A percentile compares a stretch with the other conserved stretches of the same genome.
Evolutionary conservation across 108 stramenopile genomes (phyloP).

Genomic region (Skeletonema costatum): DNA sequence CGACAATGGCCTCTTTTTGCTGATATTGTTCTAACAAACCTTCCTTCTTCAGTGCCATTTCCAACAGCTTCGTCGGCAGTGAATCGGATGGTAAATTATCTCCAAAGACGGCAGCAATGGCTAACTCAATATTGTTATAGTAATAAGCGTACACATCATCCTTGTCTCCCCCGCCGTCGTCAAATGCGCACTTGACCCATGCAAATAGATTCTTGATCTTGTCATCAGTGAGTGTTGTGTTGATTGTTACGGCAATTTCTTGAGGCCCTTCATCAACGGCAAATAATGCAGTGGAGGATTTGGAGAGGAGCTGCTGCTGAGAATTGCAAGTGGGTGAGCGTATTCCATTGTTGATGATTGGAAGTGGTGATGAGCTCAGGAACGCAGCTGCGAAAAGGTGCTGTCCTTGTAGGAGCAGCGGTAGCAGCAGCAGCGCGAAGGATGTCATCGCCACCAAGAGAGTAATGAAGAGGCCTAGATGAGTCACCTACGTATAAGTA

Average conservation of each 20-base stretch:
- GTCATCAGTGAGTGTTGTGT: slow-evolving; percentile 51
- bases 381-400: not conserved
- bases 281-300: not conserved
- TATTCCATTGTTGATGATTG: too few species aligned
- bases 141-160: slow-evolving; percentile 34
- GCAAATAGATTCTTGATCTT: slow-evolving; percentile 62
- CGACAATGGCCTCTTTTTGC: not conserved
- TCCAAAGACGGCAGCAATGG: slow-evolving; percentile 74
- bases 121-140: slow-evolving; percentile 72
- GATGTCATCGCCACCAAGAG: not conserved
- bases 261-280: not conserved
- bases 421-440: not conserved
- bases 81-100: slow-evolving; percentile 53
- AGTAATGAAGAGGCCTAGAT: too few species aligned
- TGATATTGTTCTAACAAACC: slow-evolving; percentile 34
- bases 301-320: not conserved
- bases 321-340: not conserved
- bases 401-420: not conserved
- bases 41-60: slow-evolving; percentile 48
- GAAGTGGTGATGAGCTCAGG: not conserved
- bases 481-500: too few species aligned
- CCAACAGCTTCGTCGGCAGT: slow-evolving; percentile 50
- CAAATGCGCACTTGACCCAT: slow-evolving; percentile 71
- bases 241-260: slow-evolving; percentile 33
- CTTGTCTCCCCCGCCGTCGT: slow-evolving; percentile 28